Evolutionary conservation across 306 rosid genomes (phyloP).

Genomic region (Ziziphus jujuba): DNA sequence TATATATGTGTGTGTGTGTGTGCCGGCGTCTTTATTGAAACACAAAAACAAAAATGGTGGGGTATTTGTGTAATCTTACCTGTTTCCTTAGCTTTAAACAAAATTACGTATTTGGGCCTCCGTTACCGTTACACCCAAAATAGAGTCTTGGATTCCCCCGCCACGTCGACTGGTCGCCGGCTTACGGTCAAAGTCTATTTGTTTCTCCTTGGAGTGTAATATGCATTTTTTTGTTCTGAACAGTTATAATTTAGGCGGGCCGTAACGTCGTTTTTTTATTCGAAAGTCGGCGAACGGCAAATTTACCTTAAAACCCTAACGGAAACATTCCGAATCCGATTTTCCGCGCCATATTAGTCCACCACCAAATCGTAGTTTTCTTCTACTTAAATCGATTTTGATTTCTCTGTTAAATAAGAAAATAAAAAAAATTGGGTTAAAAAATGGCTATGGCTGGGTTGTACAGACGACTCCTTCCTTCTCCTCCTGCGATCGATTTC

Average conservation of each 20-base stretch:
- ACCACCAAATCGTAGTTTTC: neutral
- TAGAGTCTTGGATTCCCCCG: neutral
- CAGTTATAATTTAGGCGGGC: slow-evolving; percentile 10
- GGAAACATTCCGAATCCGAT: neutral
- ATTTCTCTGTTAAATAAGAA: neutral
- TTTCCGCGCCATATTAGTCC: neutral
- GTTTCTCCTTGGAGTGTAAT: neutral
- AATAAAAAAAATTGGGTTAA: too few relatives aligned
- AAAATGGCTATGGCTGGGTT: slow-evolving; percentile 89
- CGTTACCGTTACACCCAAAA: neutral
- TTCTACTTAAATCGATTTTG: neutral
- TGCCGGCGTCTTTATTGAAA: too few relatives aligned
- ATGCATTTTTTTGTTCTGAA: neutral
- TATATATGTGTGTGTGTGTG: too few relatives aligned
- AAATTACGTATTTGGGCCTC: neutral
- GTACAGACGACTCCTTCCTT: slow-evolving; percentile 77
- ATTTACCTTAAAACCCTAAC: slow-evolving; percentile 7
- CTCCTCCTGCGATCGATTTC: slow-evolving; percentile 86
- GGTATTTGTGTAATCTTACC: too few relatives aligned
- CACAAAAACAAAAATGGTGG: too few relatives aligned
- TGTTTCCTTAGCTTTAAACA: too few relatives aligned
- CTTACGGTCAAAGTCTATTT: neutral
- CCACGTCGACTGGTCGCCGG: too few relatives aligned
- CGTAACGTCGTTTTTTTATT: neutral
- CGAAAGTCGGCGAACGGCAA: neutral